A percentile compares a stretch with the other conserved stretches of the same genome.
These are phyloP conservation scores for Schizonepeta tenuifolia DNA, from an alignment of 257 asterid species.

Conservation along the genomic window DNA sequence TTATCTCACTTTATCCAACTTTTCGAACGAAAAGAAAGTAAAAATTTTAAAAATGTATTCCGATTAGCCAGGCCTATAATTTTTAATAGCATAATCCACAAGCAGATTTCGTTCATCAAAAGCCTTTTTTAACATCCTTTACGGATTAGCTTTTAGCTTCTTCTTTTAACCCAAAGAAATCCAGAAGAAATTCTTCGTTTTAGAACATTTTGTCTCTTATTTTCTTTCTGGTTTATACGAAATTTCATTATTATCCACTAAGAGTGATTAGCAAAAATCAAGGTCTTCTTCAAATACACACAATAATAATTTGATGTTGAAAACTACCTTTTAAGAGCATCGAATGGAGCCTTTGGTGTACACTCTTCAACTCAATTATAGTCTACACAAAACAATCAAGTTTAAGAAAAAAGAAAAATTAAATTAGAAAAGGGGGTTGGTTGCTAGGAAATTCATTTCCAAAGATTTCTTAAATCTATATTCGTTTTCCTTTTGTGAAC, in stretches of 20 bases:
- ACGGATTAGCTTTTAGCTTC: background rate
- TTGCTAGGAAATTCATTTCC: background rate
- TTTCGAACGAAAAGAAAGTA: too few relatives aligned
- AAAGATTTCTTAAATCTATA: background rate
- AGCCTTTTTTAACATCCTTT: background rate
- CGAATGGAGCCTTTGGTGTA: conserved; percentile 27
- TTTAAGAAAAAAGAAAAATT: background rate
- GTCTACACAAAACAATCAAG: conserved; percentile 26
- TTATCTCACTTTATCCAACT: background rate
- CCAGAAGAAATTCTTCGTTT: background rate
- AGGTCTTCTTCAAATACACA: background rate
- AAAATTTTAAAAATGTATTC: too few relatives aligned
- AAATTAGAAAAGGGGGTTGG: background rate
- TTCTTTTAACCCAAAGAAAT: background rate
- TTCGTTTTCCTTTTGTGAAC: background rate
- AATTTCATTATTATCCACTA: background rate
- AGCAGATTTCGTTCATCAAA: conserved; percentile 9
- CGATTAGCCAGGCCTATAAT: too few relatives aligned
- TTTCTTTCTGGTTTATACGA: background rate
- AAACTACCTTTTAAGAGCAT: background rate
- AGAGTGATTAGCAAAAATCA: background rate
- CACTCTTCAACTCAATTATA: conserved; percentile 31
- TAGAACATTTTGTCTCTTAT: background rate
- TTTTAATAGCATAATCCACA: background rate
- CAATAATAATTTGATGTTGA: background rate